phyloP scores from a whole-genome alignment of 176 grass and related monocot species.

The Stipa capillata region DNA sequence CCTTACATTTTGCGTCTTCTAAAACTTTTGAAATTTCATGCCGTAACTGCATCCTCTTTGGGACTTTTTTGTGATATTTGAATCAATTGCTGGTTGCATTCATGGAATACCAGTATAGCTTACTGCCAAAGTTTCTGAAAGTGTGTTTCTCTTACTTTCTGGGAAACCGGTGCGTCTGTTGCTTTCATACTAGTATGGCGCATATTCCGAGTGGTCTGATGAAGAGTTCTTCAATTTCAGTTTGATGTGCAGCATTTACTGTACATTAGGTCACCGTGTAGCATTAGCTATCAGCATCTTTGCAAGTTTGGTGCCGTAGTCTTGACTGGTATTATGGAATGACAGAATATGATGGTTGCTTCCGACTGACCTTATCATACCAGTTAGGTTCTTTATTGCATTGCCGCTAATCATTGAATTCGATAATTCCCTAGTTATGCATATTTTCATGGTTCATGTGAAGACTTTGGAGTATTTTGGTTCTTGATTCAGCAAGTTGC shows the following conservation, averaged over 20 bases:
- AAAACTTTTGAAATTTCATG: neutral
- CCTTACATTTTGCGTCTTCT: too few relatives aligned
- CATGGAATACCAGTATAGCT: too few relatives aligned
- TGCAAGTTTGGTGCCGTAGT: conserved; percentile 13
- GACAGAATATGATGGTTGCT: conserved; percentile 18
- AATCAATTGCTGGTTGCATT: neutral
- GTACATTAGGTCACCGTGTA: neutral
- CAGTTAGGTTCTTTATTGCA: conserved; percentile 11
- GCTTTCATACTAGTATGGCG: neutral
- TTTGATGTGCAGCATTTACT: neutral
- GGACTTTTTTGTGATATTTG: neutral
- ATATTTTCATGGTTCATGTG: neutral
- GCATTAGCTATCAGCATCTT: neutral
- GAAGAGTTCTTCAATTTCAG: neutral
- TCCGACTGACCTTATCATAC: neutral
- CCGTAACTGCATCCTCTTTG: neutral
- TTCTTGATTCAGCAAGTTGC: neutral
- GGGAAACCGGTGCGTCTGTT: too few relatives aligned
- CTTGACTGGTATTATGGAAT: conserved; percentile 2
- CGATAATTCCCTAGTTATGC: neutral
- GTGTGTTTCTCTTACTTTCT: neutral
- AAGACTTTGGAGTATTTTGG: neutral
- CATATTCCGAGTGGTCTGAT: neutral
- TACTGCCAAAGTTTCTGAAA: neutral
- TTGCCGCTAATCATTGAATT: conserved; percentile 5